Evolutionary conservation across 2,329 filamentous ascomycete species (phyloP).

Genomic region (Arthroderma uncinatum): DNA sequence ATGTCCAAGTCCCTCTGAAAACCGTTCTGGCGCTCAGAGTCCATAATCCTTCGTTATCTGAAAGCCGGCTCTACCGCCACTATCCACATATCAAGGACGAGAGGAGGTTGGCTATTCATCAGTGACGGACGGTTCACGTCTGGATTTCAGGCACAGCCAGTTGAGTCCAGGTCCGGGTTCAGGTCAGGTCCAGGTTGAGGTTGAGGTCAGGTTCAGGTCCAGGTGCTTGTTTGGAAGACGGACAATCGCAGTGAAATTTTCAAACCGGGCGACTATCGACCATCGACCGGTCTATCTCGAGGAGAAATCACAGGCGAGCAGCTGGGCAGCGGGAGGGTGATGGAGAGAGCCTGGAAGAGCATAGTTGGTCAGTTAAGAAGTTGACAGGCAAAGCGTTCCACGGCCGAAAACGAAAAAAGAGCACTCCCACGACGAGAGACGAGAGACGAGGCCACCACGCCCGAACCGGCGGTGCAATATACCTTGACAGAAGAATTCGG

Average conservation of each 20-base stretch:
- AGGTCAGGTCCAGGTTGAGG: not conserved
- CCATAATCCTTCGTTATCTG: conserved; percentile 22
- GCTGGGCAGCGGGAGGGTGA: not conserved
- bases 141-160: not conserved
- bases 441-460: not conserved
- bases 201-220: not conserved
- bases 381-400: not conserved
- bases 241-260: no score
- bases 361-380: not conserved
- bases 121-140: not conserved
- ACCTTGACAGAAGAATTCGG: not conserved
- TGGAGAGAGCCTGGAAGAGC: not conserved
- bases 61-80: conserved; percentile 2
- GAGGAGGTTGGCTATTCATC: conserved; percentile 5
- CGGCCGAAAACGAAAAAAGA: not conserved
- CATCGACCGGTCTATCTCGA: no score
- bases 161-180: not conserved
- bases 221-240: not conserved
- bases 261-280: no score
- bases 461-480: not conserved
- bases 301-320: no score
- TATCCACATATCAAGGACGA: conserved; percentile 6
- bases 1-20: conserved; percentile 31
- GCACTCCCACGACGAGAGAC: not conserved
- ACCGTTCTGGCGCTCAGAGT: conserved; percentile 32